Evolutionary conservation across 345 rosid species (phyloP), one percentile per base, ranked within the genome.

Genomic region (Kandelia obovata): DNA sequence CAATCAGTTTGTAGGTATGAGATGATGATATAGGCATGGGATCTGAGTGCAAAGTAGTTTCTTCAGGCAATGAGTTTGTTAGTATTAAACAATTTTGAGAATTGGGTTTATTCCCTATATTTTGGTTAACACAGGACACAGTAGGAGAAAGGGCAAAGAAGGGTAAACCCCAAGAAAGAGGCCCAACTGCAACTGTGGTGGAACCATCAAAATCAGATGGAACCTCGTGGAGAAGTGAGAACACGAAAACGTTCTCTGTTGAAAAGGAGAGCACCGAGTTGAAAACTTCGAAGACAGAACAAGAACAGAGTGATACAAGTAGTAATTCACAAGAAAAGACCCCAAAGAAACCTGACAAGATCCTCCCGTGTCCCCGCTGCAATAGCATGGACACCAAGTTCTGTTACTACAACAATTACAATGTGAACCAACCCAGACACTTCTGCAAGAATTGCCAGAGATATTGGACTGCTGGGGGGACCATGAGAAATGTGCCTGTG

Each of bases 371-470:
- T 49, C 80, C 80, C 53, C 76, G 80, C 16, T 77, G 80, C 37
- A 72, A 77, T 55, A 77, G 80, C 77, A 72, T 77, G 80, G 80
- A 77, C 57, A 77, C 80, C 13, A 77, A 77, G 59, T 77, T 77
- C 62, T 77, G 80, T 65, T 77, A 77, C 66, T 77, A 62, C 55
- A 77, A 77, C 43, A 77, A 77, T 62, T 77, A 77, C 77, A 77
- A 77, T 53, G 77, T 72, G 61, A 77, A 77, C 75, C 80, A 77
- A 64, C 80, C 80, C 19, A 61, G 80, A 11, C 77, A 77, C 20
- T 77, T 77, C 80, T 77, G 80, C 73, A 77, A 77, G 64, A 77
- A 77, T 69, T 77, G 80, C 62, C 80, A 77, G 46, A 77, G 80
- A 72, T 71, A 76, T 62, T 76, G 79, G 79, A 76, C 79, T 5